phyloP scores from a whole-genome alignment of 441 rosid species.

The Omphalea diandra region DNA sequence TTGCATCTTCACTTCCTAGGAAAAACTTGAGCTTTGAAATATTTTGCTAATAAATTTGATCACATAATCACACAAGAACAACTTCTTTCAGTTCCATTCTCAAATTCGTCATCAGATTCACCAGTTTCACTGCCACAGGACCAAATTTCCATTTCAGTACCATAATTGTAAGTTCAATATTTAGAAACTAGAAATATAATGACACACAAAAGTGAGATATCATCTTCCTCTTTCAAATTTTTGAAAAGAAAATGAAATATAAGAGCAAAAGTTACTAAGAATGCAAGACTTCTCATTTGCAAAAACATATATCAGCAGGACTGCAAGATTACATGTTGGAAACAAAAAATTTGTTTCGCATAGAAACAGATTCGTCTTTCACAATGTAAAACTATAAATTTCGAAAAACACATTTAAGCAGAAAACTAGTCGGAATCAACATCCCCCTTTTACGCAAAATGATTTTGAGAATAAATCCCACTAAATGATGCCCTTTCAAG shows the following conservation, averaged over 20 bases:
- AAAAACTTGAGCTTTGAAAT: constrained; percentile 12
- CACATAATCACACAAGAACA: constrained; percentile 89
- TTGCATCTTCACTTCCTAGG: constrained; percentile 3
- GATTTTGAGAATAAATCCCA: neutral
- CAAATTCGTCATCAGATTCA: constrained; percentile 76
- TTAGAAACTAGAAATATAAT: neutral
- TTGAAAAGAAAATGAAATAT: neutral
- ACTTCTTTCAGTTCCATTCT: constrained; percentile 59
- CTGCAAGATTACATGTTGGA: neutral
- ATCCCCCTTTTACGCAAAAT: too few species aligned
- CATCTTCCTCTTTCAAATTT: neutral
- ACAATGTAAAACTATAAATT: neutral
- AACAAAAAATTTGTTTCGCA: neutral
- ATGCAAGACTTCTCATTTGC: neutral
- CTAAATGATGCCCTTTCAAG: neutral
- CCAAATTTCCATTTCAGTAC: constrained; percentile 28
- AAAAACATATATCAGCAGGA: neutral
- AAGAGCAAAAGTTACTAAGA: neutral
- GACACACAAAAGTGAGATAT: neutral
- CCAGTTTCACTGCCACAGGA: constrained; percentile 67
- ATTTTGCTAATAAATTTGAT: constrained; percentile 15
- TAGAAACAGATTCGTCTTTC: neutral
- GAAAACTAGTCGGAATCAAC: neutral
- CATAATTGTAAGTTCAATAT: neutral
- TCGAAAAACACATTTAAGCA: neutral